These are phyloP conservation scores for Pulchroboletus neoregius DNA, from an alignment of 1,284 basidiomycete genomes.

Conservation along the genomic window DNA sequence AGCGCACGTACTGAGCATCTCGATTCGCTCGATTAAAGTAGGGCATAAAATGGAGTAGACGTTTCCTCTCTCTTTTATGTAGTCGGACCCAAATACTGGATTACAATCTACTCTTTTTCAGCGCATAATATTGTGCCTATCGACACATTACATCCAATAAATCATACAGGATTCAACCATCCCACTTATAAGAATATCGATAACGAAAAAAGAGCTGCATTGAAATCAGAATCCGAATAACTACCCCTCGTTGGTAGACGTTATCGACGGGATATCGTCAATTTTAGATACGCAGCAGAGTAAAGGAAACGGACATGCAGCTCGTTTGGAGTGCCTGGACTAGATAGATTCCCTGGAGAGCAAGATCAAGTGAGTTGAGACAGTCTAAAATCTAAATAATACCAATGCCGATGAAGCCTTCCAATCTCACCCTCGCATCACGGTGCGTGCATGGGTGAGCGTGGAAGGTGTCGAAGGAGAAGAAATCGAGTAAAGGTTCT, in stretches of 20 bases:
- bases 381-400: neutral
- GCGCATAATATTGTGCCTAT: neutral
- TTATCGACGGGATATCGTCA: too few species aligned
- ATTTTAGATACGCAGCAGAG: too few species aligned
- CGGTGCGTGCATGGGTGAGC: neutral
- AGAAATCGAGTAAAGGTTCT: neutral
- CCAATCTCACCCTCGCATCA: neutral
- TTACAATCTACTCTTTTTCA: conserved; percentile 11
- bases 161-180: conserved; percentile 1
- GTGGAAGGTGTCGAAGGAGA: neutral
- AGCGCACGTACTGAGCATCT: conserved; percentile 69
- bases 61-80: conserved; percentile 8
- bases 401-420: neutral
- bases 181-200: neutral
- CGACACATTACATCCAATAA: neutral
- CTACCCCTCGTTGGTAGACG: too few species aligned
- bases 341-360: neutral
- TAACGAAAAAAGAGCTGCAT: neutral
- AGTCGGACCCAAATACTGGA: conserved; percentile 8
- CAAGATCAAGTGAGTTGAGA: neutral
- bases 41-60: conserved; percentile 7
- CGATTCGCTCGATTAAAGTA: neutral
- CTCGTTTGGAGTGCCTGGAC: neutral
- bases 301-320: neutral
- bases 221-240: neutral